Percentiles rank a stretch among this genome's conserved stretches.
Evolutionary conservation across 352 stramenopile species (phyloP).

Genomic region (Phytophthora nicotianae): DNA sequence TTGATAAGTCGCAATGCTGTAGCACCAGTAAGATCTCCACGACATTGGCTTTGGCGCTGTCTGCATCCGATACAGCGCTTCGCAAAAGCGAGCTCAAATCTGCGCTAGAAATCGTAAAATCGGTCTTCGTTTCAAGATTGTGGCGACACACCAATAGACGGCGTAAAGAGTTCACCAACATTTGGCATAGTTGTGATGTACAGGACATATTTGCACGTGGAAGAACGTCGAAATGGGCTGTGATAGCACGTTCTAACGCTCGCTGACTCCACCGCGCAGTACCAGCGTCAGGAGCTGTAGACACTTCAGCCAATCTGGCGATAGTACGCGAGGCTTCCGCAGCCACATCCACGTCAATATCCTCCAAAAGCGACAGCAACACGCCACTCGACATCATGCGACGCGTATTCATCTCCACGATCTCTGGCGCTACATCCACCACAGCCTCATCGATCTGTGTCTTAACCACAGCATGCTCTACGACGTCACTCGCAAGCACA

Average conservation of each 20-base stretch:
- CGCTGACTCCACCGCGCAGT: slow-evolving; percentile 37
- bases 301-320: slow-evolving; percentile 35
- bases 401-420: slow-evolving; percentile 45
- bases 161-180: slow-evolving; percentile 37
- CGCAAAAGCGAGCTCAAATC: slow-evolving; percentile 39
- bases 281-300: slow-evolving; percentile 7
- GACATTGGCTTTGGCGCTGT: slow-evolving; percentile 11
- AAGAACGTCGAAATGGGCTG: slow-evolving; percentile 59
- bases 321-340: slow-evolving; percentile 58
- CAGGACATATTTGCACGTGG: slow-evolving; percentile 26
- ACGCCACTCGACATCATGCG: slow-evolving; percentile 71
- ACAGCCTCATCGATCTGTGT: slow-evolving; percentile 56
- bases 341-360: slow-evolving; percentile 46
- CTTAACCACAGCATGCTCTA: slow-evolving; percentile 60
- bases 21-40: slow-evolving; percentile 32
- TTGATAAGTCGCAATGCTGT: slow-evolving; percentile 39
- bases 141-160: slow-evolving; percentile 35
- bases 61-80: slow-evolving; percentile 5
- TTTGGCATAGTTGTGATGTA: slow-evolving; percentile 11
- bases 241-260: slow-evolving; percentile 48
- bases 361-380: slow-evolving; percentile 66
- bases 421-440: slow-evolving; percentile 39
- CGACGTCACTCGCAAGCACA: slow-evolving; percentile 21
- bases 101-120: slow-evolving; percentile 28
- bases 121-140: slow-evolving; percentile 16